Evolutionary conservation across 441 rosid species (phyloP).

Genomic region (Brassica balearica): DNA sequence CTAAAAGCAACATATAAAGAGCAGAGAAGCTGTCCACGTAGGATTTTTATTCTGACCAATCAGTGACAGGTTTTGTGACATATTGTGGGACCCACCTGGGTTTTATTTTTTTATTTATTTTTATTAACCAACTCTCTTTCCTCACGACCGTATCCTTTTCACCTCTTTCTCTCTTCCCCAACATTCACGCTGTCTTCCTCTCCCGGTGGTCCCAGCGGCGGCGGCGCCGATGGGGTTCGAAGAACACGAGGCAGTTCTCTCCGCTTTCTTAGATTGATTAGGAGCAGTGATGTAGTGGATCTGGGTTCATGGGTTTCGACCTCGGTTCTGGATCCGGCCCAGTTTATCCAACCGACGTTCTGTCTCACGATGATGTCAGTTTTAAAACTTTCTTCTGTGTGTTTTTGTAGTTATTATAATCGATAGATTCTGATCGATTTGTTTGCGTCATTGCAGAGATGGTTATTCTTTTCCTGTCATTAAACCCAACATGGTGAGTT

Average conservation of each 20-base stretch:
- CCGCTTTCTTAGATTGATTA: neutral
- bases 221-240: neutral
- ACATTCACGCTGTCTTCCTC: neutral
- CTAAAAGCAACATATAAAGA: no score
- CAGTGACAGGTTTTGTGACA: no score
- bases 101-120: no score
- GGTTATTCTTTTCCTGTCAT: neutral
- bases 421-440: neutral
- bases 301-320: no score
- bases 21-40: no score
- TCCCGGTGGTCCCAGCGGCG: neutral
- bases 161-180: no score
- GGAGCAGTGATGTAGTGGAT: no score
- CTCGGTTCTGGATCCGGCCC: no score
- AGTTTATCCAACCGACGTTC: neutral
- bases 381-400: neutral
- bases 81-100: no score
- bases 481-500: slow-evolving; percentile 1
- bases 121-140: no score
- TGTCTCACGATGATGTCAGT: neutral
- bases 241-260: neutral
- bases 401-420: neutral
- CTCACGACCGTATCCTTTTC: no score
- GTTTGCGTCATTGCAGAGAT: neutral
- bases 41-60: no score